Conservation (phyloP, 176 grass and related monocot species). For the Oropetium thomaeum region DNA sequence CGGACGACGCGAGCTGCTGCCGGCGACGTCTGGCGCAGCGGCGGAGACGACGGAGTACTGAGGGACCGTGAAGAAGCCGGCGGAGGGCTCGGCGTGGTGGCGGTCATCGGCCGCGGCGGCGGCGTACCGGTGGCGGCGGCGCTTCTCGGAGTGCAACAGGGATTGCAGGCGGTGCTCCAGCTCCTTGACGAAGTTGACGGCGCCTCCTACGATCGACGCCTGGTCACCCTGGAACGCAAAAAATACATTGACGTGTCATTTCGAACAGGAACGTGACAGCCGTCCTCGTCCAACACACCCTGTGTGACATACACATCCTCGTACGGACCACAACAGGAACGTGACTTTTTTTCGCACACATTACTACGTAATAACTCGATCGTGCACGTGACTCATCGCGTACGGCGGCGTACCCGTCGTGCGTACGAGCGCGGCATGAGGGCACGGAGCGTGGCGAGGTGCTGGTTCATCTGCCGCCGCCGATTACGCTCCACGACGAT, state of each 20-base stretch:
- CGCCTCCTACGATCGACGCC: constrained; percentile 77
- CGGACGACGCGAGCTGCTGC: not conserved
- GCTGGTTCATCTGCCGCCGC: constrained; percentile 76
- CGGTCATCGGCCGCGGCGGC: not conserved
- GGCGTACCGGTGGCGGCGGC: not conserved
- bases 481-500: constrained; percentile 93
- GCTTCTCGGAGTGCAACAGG: constrained; percentile 49
- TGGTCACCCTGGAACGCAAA: constrained; percentile 69
- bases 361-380: no score
- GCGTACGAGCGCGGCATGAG: constrained; percentile 75
- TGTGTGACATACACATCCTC: no score
- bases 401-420: constrained; percentile 71
- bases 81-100: constrained; percentile 18
- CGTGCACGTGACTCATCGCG: no score
- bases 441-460: constrained; percentile 68
- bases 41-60: constrained; percentile 42
- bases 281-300: no score
- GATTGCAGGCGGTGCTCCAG: constrained; percentile 81
- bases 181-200: constrained; percentile 95
- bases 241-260: not conserved
- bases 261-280: not conserved
- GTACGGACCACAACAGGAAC: no score
- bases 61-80: constrained; percentile 63
- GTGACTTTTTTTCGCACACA: no score
- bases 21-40: not conserved